Conservation (phyloP, 176 grass and related monocot genomes). For the Oryza brachyantha region DNA sequence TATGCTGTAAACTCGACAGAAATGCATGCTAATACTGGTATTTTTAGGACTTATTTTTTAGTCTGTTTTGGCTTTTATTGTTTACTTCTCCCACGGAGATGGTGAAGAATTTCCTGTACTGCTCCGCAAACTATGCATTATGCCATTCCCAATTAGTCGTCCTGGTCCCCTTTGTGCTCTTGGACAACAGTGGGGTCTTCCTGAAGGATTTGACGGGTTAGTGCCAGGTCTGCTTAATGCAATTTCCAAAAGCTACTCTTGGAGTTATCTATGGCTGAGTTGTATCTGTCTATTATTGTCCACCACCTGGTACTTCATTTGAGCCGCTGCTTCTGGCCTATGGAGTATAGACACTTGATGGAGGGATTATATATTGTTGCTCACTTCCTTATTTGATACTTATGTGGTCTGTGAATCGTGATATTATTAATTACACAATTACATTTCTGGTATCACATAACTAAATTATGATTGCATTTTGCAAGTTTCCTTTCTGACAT, state of each 20-base stretch:
- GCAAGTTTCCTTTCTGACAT: background rate
- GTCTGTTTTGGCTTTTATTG: slow-evolving; percentile 17
- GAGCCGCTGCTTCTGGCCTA: background rate
- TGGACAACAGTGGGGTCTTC: background rate
- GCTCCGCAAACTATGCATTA: background rate
- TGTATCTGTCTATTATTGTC: background rate
- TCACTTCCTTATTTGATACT: background rate
- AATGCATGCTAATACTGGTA: slow-evolving; percentile 12
- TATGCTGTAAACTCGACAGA: slow-evolving; percentile 6
- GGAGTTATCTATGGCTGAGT: background rate
- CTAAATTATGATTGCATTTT: background rate
- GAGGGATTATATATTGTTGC: background rate
- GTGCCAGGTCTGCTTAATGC: background rate
- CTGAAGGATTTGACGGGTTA: background rate
- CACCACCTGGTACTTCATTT: background rate
- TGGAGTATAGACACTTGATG: background rate
- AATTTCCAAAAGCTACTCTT: background rate
- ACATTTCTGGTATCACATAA: background rate
- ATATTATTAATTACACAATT: background rate
- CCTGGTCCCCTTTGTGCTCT: background rate
- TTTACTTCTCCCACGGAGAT: background rate
- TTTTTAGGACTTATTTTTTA: slow-evolving; percentile 19
- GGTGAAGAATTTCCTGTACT: slow-evolving; percentile 8
- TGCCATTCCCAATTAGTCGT: background rate
- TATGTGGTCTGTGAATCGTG: background rate